Evolutionary conservation across 108 stramenopile genomes (phyloP), one percentile per base, ranked within the genome.

Genomic region (Nannochloropsis granulata): DNA sequence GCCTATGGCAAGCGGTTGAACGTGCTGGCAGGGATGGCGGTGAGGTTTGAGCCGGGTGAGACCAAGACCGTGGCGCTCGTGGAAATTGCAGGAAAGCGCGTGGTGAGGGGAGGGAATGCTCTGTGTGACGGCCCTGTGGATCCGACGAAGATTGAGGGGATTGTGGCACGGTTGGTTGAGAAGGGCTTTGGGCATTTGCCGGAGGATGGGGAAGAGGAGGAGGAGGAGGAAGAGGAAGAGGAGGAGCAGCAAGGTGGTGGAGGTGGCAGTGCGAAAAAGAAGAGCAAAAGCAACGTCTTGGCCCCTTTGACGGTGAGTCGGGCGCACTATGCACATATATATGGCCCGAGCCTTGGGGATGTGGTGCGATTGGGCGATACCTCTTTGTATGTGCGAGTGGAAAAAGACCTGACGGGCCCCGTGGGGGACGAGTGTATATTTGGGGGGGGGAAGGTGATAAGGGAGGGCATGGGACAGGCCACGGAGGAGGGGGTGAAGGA

Each of bases 401-500:
- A 97, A 88, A 24, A 87, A 13, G 93, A 93, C 88, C 88, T 87
- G 45, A 46, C 45, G 45, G 13, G 45, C 14, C 45, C 45, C 45
- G 45, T 46, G 45, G 98, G 98, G 13, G 98, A 98, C 78, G 98
- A 98, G 92, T 96, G 95, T 88, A 97, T 97, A 86, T 98, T 98
- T 89, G 98, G 97, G 56, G 98, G 96, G 13, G 98, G 98, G 80
- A 98, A 98, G 89, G 90, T 94, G n/a, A 84, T 98, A 46, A 94
- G 98, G 56, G 98, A 98, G 86, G 98, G 98, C n/a, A 95, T 97
- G 95, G 98, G 98, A 56, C 96, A 96, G 90, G 91, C 94, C 78
- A 93, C 96, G 8, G 90, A 91, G 42, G 91, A 93, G 14, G n/a
- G n/a, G n/a, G 86, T 95, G 24, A 86, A 78, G 3, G 85, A 93